Evolutionary conservation across 495 filamentous ascomycete species (phyloP), one percentile per base, ranked within the genome.

Genomic region (Penicillium arizonense): DNA sequence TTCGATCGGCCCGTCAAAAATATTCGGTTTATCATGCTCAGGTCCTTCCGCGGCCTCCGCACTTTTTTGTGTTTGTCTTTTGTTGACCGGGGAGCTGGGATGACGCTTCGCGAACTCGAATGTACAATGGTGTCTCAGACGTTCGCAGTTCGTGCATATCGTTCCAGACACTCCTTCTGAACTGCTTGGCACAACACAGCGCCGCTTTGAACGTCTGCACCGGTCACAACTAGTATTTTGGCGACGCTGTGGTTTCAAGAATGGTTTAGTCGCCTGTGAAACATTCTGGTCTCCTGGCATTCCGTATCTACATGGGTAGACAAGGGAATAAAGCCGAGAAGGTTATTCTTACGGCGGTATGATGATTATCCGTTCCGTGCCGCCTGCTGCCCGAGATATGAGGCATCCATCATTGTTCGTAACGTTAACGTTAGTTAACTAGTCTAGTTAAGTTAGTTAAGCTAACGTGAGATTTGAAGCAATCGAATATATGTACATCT

Each of bases 151-250:
- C 4, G 53, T 26, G 33, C 64, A 65, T 2, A 52, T 16, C 3
- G 26, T 12, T 20, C 18, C 45, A 4, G 52, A 1, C 16, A 49
- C 42, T 3, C 20, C 41, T 8, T 51, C 36, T 6, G 13, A 11
- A 43, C 7, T 14, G 4, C 38, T 10, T 36, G 42, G 23, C 14
- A 65, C 56, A 16, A 58, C 39, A 39, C 64, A 68, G 10, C 62
- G 62, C 34, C 64, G 56, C 24, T 68, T 68, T 9, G 57, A 63
- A 28, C 59, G 62, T 2, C 64, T 50, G 40, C 62, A 68, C 10
- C 51, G 50, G 40, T 68, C 64, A 45, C 64, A 68, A 47, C 62
- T 68, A 1, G 56, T 52, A 37, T 65, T 58, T 35, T 65, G 64
- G 28, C 64, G 64, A 28, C 62, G 62, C 33, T 40, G 50, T 30